A percentile compares a stretch with the other conserved stretches of the same genome.
These are phyloP conservation scores for Rhizopogon roseolus DNA, from an alignment of 768 basidiomycete species.

Conservation along the genomic window DNA sequence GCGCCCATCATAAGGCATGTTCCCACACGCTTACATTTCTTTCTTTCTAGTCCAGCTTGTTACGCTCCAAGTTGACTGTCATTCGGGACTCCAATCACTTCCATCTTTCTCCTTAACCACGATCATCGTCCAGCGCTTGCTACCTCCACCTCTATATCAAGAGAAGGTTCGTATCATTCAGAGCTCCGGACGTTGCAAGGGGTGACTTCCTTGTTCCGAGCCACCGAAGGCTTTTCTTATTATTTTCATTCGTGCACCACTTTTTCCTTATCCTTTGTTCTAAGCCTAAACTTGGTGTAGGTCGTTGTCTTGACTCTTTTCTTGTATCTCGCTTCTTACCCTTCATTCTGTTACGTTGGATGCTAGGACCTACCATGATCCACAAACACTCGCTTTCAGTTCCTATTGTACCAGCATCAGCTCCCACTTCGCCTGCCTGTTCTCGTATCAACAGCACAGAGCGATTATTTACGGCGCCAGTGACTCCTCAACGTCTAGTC, in stretches of 20 bases:
- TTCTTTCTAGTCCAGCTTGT: constrained; percentile 14
- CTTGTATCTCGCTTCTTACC: not conserved
- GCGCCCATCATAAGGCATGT: constrained; percentile 29
- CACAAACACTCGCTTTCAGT: constrained; percentile 26
- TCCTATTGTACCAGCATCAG: constrained; percentile 33
- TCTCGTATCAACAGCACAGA: constrained; percentile 29
- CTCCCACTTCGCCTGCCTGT: constrained; percentile 39
- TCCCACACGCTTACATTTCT: constrained; percentile 23
- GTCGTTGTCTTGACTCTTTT: constrained; percentile 9
- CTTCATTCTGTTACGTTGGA: constrained; percentile 9
- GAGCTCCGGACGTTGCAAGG: constrained; percentile 4
- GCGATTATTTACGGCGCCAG: constrained; percentile 35
- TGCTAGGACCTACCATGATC: constrained; percentile 13
- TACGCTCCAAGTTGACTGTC: constrained; percentile 23
- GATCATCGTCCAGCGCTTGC: constrained; percentile 1
- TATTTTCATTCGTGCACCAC: constrained; percentile 20
- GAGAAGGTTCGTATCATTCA: constrained; percentile 4
- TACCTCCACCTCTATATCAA: constrained; percentile 9
- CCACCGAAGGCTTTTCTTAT: constrained; percentile 14
- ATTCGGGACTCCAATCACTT: constrained; percentile 13
- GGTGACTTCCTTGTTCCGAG: constrained; percentile 12
- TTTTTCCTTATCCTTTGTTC: constrained; percentile 12
- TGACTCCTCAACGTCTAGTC: constrained; percentile 62
- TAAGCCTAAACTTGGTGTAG: constrained; percentile 14
- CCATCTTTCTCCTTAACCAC: constrained; percentile 8